A percentile compares a stretch with the other conserved stretches of the same genome.
Conservation (phyloP, 1,284 basidiomycete species). For the Mycena sp. region DNA sequence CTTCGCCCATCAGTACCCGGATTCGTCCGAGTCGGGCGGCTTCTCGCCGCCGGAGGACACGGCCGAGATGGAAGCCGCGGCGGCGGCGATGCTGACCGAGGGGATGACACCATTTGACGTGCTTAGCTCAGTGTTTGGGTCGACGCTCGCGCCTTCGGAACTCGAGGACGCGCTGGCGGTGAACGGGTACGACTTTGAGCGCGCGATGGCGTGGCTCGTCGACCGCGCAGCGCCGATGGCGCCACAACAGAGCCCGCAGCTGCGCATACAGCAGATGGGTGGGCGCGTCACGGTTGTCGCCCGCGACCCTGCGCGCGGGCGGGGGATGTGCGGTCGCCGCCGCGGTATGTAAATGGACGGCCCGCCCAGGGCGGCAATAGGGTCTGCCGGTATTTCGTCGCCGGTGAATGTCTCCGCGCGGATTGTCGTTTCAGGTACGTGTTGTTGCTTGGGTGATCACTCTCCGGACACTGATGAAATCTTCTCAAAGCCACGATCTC, state of each 20-base stretch:
- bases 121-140: slow-evolving; percentile 91
- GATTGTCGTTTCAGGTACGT: slow-evolving; percentile 97
- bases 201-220: slow-evolving; percentile 92
- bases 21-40: slow-evolving; percentile 38
- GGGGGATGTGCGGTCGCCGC: slow-evolving; percentile 59
- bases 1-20: slow-evolving; percentile 43
- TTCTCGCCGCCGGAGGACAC: slow-evolving; percentile 48
- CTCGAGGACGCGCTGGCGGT: slow-evolving; percentile 91
- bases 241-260: slow-evolving; percentile 45
- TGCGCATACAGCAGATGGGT: slow-evolving; percentile 69
- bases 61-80: slow-evolving; percentile 61
- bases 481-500: slow-evolving; percentile 77
- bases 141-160: slow-evolving; percentile 87
- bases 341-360: slow-evolving; percentile 66
- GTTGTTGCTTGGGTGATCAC: not conserved
- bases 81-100: slow-evolving; percentile 72
- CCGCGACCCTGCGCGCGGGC: slow-evolving; percentile 54
- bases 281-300: slow-evolving; percentile 69
- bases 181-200: slow-evolving; percentile 94
- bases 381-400: slow-evolving; percentile 96
- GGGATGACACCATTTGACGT: slow-evolving; percentile 99
- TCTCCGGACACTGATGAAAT: not conserved
- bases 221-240: slow-evolving; percentile 68
- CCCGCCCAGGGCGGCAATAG: slow-evolving; percentile 69
- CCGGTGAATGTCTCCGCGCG: slow-evolving; percentile 93